A percentile compares a stretch with the other conserved stretches of the same genome.
phyloP scores from a whole-genome alignment of 2,329 filamentous ascomycete species.

The Sporothrix pseudoabietina region DNA sequence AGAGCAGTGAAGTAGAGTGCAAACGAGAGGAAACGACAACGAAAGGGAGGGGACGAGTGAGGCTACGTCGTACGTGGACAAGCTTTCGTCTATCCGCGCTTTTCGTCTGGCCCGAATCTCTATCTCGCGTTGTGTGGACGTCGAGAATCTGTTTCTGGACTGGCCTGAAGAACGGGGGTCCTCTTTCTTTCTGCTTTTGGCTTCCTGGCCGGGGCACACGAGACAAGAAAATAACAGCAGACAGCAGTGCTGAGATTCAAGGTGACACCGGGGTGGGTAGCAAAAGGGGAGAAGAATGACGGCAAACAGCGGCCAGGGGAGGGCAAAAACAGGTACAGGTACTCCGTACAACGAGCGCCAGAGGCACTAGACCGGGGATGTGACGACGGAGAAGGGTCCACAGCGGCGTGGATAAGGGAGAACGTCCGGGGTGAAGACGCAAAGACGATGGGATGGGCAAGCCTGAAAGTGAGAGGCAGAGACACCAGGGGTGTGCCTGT shows the following conservation, averaged over 20 bases:
- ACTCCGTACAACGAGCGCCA: not conserved
- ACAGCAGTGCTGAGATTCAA: not conserved
- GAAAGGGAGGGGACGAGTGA: not conserved
- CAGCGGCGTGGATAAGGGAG: constrained; percentile 18
- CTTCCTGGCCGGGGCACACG: not conserved
- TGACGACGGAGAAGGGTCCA: constrained; percentile 7
- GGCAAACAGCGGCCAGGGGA: constrained; percentile 7
- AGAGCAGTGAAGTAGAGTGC: not conserved
- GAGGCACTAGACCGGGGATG: constrained; percentile 15
- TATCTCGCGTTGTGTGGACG: constrained; percentile 10
- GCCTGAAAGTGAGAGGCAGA: not conserved
- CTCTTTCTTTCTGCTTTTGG: not conserved
- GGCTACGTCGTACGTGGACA: constrained; percentile 23
- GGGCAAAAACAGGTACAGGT: not conserved
- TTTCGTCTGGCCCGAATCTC: constrained; percentile 3
- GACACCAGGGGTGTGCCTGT: not conserved
- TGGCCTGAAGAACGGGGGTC: constrained; percentile 7
- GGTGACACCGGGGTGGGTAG: constrained; percentile 6
- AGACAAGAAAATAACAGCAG: not conserved
- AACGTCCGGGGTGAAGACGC: constrained; percentile 17
- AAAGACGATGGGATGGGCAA: constrained; percentile 13
- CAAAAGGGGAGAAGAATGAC: not conserved
- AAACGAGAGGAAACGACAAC: constrained; percentile 4
- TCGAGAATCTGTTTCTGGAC: constrained; percentile 2
- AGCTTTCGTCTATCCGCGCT: constrained; percentile 13